These are phyloP conservation scores for Nakaseomyces bracarensis DNA, from an alignment of 1,139 yeast species.

Conservation along the genomic window DNA sequence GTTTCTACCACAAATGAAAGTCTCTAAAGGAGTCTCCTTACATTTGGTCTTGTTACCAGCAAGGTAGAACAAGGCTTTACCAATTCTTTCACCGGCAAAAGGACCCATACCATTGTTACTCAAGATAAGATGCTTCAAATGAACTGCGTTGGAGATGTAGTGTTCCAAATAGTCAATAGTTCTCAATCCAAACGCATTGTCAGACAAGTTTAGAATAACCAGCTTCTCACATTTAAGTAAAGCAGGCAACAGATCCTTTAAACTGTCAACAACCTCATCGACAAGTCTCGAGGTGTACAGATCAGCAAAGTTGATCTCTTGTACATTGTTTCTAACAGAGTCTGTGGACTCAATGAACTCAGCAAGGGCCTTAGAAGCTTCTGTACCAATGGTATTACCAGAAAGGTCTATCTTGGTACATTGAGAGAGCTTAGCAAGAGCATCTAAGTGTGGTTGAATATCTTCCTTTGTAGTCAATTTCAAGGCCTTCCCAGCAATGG, in stretches of 20 bases:
- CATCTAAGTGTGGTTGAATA: conserved; percentile 53
- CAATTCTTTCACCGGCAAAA: conserved; percentile 90
- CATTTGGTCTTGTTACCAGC: conserved; percentile 43
- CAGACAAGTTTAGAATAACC: conserved; percentile 73
- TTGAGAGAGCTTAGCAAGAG: conserved; percentile 29
- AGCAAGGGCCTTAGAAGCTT: conserved; percentile 70
- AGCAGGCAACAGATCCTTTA: conserved; percentile 64
- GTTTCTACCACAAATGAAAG: conserved; percentile 93
- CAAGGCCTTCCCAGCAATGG: conserved; percentile 68
- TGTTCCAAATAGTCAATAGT: conserved; percentile 83
- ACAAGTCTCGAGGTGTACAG: conserved; percentile 89
- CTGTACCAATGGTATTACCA: conserved; percentile 92
- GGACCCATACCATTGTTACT: conserved; percentile 98
- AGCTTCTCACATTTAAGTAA: conserved; percentile 61
- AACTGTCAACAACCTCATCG: conserved; percentile 85
- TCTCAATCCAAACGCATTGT: conserved; percentile 94
- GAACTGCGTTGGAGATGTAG: conserved; percentile 65
- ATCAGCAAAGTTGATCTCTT: conserved; percentile 77
- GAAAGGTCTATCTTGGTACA: conserved; percentile 66
- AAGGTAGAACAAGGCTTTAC: conserved; percentile 68
- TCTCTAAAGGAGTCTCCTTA: conserved; percentile 44
- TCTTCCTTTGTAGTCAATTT: conserved; percentile 71
- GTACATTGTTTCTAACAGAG: conserved; percentile 42
- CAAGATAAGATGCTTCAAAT: conserved; percentile 75
- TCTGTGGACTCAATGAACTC: conserved; percentile 41